phyloP scores from a whole-genome alignment of 257 asterid species.

The Solanum medicagineum region DNA sequence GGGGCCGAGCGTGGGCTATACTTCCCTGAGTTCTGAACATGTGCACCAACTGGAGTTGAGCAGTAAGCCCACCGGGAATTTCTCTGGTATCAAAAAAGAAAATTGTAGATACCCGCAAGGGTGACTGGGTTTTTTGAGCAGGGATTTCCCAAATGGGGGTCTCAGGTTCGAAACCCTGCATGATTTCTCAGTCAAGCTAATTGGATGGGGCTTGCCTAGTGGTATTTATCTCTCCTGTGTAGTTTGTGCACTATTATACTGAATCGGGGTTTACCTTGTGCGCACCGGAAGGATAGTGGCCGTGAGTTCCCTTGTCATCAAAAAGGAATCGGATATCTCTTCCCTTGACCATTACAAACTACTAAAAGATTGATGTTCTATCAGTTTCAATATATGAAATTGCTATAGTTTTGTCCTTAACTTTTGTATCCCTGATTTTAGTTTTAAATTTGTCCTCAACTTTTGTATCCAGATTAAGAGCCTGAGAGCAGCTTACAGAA shows the following conservation, averaged over 20 bases:
- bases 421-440: not conserved
- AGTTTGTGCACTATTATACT: too few species aligned
- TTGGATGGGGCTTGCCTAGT: too few species aligned
- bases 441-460: not conserved
- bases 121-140: too few species aligned
- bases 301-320: too few species aligned
- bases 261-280: too few species aligned
- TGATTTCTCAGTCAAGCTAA: too few species aligned
- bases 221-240: too few species aligned
- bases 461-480: conserved; percentile 42
- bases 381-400: not conserved
- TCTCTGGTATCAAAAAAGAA: not conserved
- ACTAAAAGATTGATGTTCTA: not conserved
- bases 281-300: too few species aligned
- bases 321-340: not conserved
- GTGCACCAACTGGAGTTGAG: not conserved
- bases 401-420: not conserved
- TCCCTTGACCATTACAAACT: not conserved
- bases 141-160: too few species aligned
- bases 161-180: too few species aligned
- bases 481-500: conserved; percentile 78
- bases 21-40: not conserved
- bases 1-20: too few species aligned
- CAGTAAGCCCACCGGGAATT: not conserved
- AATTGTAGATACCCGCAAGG: not conserved